Base-by-base conservation (phyloP, 2,329 filamentous ascomycete genomes). In the Aspergillus phoenicis region DNA sequence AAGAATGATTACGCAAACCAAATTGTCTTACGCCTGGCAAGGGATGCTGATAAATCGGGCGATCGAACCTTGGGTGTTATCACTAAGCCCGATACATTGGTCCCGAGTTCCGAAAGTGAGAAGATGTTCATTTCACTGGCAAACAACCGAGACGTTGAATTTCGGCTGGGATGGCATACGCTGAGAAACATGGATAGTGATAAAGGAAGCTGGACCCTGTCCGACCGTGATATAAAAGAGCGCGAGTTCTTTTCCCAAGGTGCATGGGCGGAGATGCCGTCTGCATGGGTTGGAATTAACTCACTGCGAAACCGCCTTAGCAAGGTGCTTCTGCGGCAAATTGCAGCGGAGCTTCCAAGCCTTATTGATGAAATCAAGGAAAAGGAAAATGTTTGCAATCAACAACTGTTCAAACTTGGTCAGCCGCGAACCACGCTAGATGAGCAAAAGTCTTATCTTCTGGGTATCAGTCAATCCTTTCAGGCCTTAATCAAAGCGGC, bases 131-230 rank as follows among this genome's bases (percentile, higher is more conserved):
- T 80, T 4, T 62, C 70, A 0, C 71, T 83, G 8, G 78, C 77
- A 0, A 72, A 70, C 26, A 83, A 83, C 43, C 66, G 81, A 53
- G 73, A 82, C 43, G 71, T 78, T 0, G 66, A 71, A 28, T 80
- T 83, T 51, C 73, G 75, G 45, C 76, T 83, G 0, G 81, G 82
- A 1, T 84, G 81, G 82, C 81, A 84, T 66, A 75, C 81, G 1
- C 69, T 84, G 1, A 78, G 73, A 58, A 84, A 84, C 64, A 62
- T 79, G 57, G 66, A 77, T 64, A 76, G 73, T 61, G 66, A 83
- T 61, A 63, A 79, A 67, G 59, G 54, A 59, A 66, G 55, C 22
- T 63, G 22, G 26, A 65, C 54, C 3, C 52, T 70, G 7, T 52
- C 54, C 2, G 62, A 71, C 24, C 67, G 75, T 36, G 70, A 78